Percentiles rank a stretch among this genome's conserved stretches.
These are phyloP conservation scores for Hypoxylon trugodes DNA, from an alignment of 495 filamentous ascomycete species.

Conservation along the genomic window DNA sequence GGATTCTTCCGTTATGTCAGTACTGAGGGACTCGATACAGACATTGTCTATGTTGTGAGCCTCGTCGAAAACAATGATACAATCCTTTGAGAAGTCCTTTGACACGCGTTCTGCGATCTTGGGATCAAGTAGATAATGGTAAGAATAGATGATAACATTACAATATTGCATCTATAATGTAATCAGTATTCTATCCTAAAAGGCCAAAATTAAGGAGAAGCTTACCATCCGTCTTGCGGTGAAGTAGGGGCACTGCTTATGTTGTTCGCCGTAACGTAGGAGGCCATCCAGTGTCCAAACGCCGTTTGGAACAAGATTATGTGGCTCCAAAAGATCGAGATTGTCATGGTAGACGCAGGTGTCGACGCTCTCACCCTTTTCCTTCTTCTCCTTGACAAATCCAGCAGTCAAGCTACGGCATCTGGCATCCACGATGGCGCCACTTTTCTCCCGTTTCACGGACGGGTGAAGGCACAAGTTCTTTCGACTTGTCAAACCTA, in stretches of 20 bases:
- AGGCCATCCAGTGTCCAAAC: constrained; percentile 96
- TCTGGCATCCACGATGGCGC: constrained; percentile 88
- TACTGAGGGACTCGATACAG: constrained; percentile 96
- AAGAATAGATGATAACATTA: constrained; percentile 99
- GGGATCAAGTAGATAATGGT: constrained; percentile 96
- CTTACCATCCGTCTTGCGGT: constrained; percentile 90
- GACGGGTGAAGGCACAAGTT: constrained; percentile 96
- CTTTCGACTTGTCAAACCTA: constrained; percentile 95
- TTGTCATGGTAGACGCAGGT: constrained; percentile 98
- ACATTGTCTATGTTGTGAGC: constrained; percentile 99
- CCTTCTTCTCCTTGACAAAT: constrained; percentile 97
- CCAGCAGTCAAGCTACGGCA: constrained; percentile 95
- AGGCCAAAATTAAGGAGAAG: not conserved
- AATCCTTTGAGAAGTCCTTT: constrained; percentile 95
- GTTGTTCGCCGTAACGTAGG: constrained; percentile 86
- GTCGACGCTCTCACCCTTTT: constrained; percentile 91
- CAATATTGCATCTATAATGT: constrained; percentile 85
- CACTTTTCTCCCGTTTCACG: constrained; percentile 95
- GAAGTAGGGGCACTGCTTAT: constrained; percentile 98
- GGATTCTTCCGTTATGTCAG: constrained; percentile 95
- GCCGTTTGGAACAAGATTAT: constrained; percentile 90
- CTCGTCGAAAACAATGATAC: constrained; percentile 98
- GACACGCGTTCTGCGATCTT: constrained; percentile 98
- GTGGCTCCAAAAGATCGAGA: constrained; percentile 90
- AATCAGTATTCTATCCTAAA: too few relatives aligned